Base-by-base conservation (phyloP, 2,329 filamentous ascomycete species). In the Ophiostoma novo-ulmi region DNA sequence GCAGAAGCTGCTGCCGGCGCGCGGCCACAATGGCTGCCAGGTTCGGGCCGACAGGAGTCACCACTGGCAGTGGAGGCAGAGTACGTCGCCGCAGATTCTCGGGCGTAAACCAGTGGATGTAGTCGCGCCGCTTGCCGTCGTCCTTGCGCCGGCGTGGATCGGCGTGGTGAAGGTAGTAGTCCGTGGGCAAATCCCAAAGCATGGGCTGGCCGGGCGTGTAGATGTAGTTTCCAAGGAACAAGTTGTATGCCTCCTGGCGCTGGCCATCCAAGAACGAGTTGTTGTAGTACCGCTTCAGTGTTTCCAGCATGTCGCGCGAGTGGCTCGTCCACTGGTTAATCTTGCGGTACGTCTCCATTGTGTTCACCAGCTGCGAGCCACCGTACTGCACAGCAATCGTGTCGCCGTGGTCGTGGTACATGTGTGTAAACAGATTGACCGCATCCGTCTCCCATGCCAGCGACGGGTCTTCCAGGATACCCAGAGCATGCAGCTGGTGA, bases 261-360 rank as follows among this genome's bases (percentile, higher is more conserved):
- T 99, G 95, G n/a, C 91, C 94, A 79, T 99, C 95, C 10, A 99
- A 86, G 78, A 99, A 99, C 0, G 94, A 76, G 77, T 99, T 99
- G 81, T 98, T 97, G 80, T 99, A 99, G 79, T 98, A 99, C 38
- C 95, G 88, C 79, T 98, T 99, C 83, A 99, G 97, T 78, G 93
- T 97, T 81, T 99, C 95, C 31, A 99, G 94, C 94, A 99, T 98
- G 79, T 99, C 95, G 75, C 95, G 87, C 2, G 94, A 97, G 79
- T 97, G 93, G 76, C 93, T 97, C 35, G 93, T 97, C 95, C 95
- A 99, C 78, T 98, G 94, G 75, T 98, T 98, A 78, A 97, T 97
- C 80, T 98, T 98, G 71, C 95, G 91, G 79, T 99, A 99, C 5
- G 95, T 99, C 74, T 97, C 94, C 94, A 99, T 98, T 0, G 95